Evolutionary conservation across 2,329 filamentous ascomycete genomes (phyloP), one percentile per base, ranked within the genome.

Genomic region (Daldinia sp.): DNA sequence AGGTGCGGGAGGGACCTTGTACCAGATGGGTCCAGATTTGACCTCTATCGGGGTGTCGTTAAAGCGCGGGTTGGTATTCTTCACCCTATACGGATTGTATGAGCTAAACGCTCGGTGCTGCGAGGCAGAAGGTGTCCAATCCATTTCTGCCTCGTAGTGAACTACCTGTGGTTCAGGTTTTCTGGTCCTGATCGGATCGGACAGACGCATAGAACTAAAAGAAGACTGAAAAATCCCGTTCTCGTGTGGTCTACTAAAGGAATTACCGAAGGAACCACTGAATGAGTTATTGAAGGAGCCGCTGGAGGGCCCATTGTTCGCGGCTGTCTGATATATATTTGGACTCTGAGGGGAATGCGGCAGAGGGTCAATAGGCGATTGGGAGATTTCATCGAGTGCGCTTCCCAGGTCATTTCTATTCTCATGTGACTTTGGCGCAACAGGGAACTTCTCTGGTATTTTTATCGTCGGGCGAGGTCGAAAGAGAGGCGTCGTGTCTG

Each of bases 1-100:
- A 11, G 91, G 90, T 1, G 89, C 88, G 0, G 88, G 82, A 3
- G 91, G 91, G 2, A 93, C 83, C 60, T 84, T 87, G 76, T 87
- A 90, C 81, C 87, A 89, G 72, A 93, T 93, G 1, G 88, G 85
- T 1, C 79, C 81, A 11, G 77, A 66, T 41, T 80, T 78, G 0
- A 77, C 74, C 50, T 81, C 77, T 13, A 78, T 78, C 0, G 81
- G 82, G 0, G 79, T 74, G 56, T 83, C 78, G 47, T 77, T 79
- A 60, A 85, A 85, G 1, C 77, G 73, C 6, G 78, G 70, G 77
- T 81, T 67, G 76, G 76, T 68, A 41, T 80, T 78, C 43, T 78
- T 77, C 61, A 76, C 69, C 52, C 74, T 76, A 39, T 78, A 74
- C 13, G 78, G 68, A 32, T 80, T 75, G 45, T 78, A 75, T 43